phyloP scores from a whole-genome alignment of 1,284 basidiomycete genomes.

The Sporisorium graminicola region DNA sequence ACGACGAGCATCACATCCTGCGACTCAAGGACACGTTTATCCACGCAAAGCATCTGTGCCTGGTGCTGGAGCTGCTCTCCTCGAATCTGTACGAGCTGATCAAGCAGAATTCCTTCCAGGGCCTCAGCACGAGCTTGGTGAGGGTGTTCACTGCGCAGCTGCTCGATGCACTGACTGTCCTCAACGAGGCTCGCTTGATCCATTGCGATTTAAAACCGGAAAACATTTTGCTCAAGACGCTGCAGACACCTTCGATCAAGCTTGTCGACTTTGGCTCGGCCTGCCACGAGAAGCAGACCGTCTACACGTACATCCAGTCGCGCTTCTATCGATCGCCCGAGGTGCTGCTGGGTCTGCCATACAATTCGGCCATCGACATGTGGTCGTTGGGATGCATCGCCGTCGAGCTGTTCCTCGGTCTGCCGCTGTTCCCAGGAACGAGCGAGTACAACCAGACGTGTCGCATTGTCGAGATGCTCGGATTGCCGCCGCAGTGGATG shows the following conservation, averaged over 20 bases:
- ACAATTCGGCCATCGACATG: constrained; percentile 94
- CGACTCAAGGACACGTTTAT: constrained; percentile 96
- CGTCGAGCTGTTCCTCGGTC: constrained; percentile 94
- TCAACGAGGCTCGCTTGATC: constrained; percentile 94
- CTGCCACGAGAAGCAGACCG: constrained; percentile 97
- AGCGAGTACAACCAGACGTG: constrained; percentile 99
- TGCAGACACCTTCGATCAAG: constrained; percentile 98
- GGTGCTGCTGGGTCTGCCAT: constrained; percentile 93
- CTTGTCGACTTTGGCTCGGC: constrained; percentile 99
- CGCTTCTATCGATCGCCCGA: constrained; percentile 98
- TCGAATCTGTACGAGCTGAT: constrained; percentile 99
- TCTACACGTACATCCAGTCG: constrained; percentile 99
- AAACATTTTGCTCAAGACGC: constrained; percentile 68
- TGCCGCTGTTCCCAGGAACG: constrained; percentile 96
- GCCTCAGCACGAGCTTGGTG: constrained; percentile 93
- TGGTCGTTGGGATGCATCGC: constrained; percentile 96
- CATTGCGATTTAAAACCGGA: constrained; percentile 94
- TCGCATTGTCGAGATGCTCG: constrained; percentile 97
- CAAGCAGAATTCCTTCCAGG: constrained; percentile 99
- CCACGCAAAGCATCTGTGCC: constrained; percentile 93
- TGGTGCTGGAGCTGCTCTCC: constrained; percentile 96
- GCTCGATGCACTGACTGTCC: constrained; percentile 88
- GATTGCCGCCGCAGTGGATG: constrained; percentile 91
- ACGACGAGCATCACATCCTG: constrained; percentile 96
- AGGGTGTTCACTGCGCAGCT: constrained; percentile 98